phyloP scores from a whole-genome alignment of 2,329 filamentous ascomycete species.

The Sclerotinia borealis region DNA sequence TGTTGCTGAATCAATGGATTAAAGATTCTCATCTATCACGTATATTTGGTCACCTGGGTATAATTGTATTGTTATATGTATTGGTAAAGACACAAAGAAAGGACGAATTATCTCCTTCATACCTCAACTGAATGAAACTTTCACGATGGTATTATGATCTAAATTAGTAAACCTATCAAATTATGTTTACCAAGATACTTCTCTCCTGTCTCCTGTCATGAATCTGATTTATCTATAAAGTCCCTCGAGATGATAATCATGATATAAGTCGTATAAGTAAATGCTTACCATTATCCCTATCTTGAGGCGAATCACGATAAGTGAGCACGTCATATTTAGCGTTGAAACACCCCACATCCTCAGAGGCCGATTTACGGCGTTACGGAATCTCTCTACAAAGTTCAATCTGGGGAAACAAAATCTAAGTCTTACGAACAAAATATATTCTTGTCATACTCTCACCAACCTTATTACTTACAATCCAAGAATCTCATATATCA shows the following conservation, averaged over 20 bases:
- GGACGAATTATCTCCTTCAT: neutral
- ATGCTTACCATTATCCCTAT: neutral
- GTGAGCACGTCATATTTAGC: constrained; percentile 13
- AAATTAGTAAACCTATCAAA: neutral
- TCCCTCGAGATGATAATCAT: neutral
- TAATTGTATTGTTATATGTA: constrained; percentile 12
- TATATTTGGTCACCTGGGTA: neutral
- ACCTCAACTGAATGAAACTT: neutral
- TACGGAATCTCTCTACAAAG: neutral
- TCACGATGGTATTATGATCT: neutral
- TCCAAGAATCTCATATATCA: neutral
- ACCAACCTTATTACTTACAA: neutral
- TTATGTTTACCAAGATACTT: no score
- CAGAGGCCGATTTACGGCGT: constrained; percentile 1
- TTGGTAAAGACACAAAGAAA: constrained; percentile 4
- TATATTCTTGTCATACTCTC: neutral
- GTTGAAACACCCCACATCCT: constrained; percentile 5
- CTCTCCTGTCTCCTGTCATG: no score
- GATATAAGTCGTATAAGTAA: no score
- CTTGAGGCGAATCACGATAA: neutral
- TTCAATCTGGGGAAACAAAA: constrained; percentile 1
- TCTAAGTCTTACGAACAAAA: neutral
- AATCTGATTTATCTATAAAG: no score
- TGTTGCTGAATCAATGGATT: constrained; percentile 28
- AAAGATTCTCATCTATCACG: neutral